Evolutionary conservation across 2,329 filamentous ascomycete genomes (phyloP), one percentile per base, ranked within the genome.

Genomic region (Leptosphaerulina australis): DNA sequence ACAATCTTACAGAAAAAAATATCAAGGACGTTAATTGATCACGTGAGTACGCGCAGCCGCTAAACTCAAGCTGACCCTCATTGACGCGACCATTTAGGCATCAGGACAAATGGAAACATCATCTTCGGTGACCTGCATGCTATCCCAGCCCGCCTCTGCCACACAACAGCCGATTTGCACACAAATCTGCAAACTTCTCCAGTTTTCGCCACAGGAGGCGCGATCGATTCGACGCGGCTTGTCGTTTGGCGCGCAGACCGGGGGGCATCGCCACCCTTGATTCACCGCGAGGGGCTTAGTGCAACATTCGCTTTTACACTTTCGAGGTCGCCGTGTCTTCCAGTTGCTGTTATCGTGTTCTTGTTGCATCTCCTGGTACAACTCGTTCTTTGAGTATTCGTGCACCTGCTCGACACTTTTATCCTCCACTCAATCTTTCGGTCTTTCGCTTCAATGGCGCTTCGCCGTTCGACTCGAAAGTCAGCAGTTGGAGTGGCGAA

Each of bases 191-290:
- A 47, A 38, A 48, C 31, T 47, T 50, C 31, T 41, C 34, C 37
- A 34, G 35, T 41, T 52, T 66, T 67, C 50, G 64, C 66, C 66
- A 68, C 66, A 47, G 49, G 51, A 48, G 53, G 56, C 60, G 62
- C 64, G 59, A 58, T 58, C 38, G 51, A 57, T 57, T 66, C 53
- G 58, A 60, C 64, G 55, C 59, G 44, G 45, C 43, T 44, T 55
- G 56, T 62, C 52, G 39, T 36, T 64, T 56, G 56, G 60, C 52
- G 34, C 50, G 41, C 37, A 14, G 29, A 51, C 50, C 58, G 62
- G 63, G 64, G n/a, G 62, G 56, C 52, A 50, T 44, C 52, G 55
- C 53, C 50, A 53, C 62, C 55, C 52, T 63, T 55, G 36, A 56
- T 57, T 51, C 50, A 58, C 51, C 45, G 53, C 47, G 24, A 47